Evolutionary conservation across 768 basidiomycete species (phyloP).

Genomic region (Mycena maculata): DNA sequence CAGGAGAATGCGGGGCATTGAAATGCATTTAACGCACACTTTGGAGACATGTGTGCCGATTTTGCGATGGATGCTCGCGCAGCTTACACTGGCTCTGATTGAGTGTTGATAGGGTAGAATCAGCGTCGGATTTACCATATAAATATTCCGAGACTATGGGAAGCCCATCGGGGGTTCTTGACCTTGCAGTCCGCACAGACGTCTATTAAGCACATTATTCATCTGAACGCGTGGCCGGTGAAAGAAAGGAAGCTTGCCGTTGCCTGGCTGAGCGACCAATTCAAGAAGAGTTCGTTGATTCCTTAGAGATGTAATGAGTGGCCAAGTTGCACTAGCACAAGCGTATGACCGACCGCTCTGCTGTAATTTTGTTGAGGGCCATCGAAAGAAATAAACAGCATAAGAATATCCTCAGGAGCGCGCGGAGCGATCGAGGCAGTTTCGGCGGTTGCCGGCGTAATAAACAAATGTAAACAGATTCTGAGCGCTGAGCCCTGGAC

Average conservation of each 20-base stretch:
- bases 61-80: constrained; percentile 93
- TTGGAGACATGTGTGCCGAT: constrained; percentile 94
- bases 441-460: too few species aligned
- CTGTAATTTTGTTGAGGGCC: constrained; percentile 64
- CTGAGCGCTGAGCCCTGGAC: too few species aligned
- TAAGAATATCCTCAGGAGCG: too few species aligned
- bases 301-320: too few species aligned
- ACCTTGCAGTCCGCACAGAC: constrained; percentile 92
- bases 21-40: constrained; percentile 69
- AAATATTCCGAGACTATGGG: constrained; percentile 89
- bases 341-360: too few species aligned
- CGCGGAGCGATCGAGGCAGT: too few species aligned
- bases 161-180: constrained; percentile 90
- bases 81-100: constrained; percentile 69
- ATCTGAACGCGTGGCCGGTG: constrained; percentile 30
- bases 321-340: too few species aligned
- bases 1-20: constrained; percentile 20
- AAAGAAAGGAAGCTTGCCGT: constrained; percentile 63
- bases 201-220: constrained; percentile 59
- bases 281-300: constrained; percentile 77
- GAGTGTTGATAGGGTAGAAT: constrained; percentile 17
- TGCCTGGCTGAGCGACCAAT: constrained; percentile 78
- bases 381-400: constrained; percentile 1
- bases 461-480: too few species aligned
- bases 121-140: constrained; percentile 65